Evolutionary conservation across 2,329 filamentous ascomycete species (phyloP), one percentile per base, ranked within the genome.

Genomic region (Penicillium janthinellum): DNA sequence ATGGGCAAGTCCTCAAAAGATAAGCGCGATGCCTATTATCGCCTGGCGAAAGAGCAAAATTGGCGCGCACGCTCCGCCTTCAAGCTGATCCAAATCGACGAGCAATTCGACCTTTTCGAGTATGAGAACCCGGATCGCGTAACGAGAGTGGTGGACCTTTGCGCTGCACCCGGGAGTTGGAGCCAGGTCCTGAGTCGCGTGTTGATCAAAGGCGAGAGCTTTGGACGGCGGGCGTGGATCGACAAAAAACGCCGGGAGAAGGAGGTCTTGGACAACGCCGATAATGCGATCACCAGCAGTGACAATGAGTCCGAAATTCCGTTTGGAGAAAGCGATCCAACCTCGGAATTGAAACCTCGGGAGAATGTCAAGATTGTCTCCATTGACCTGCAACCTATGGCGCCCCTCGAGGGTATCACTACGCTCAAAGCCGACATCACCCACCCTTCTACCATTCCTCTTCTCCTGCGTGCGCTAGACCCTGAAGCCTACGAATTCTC

Each of bases 1-100:
- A 96, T 96, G 93, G 93, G 93, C 1, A 98, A 98, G 76, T 96
- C 95, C 1, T 98, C 94, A 50, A 99, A 99, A 78, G 95, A 99
- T 74, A 99, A 99, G 80, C 90, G 95, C 55, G 95, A 99, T 76
- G 93, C 93, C 48, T 99, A 99, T 79, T 99, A 99, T 73, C 87
- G 95, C 56, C 90, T 99, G 8, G 95, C 95, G 17, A 99, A 99
- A 79, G 95, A 99, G 77, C 95, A 99, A 82, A 96, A 96, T 65
- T 99, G 95, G 94, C 90, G 95, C 38, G 95, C 95, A 31, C 86
- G 95, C 59, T 96, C 92, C 67, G 95, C 95, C 8, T 99, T 97
- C 82, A 99, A 99, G 78, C 86, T 99, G 25, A 87, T 99, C 12
- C 95, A 99, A 77, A 87, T 99, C 25, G 93, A 99, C 75, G 92